A percentile compares a stretch with the other conserved stretches of the same genome.
Evolutionary conservation across 2,329 filamentous ascomycete species (phyloP).

Genomic region (Ceratocystis albifundus): DNA sequence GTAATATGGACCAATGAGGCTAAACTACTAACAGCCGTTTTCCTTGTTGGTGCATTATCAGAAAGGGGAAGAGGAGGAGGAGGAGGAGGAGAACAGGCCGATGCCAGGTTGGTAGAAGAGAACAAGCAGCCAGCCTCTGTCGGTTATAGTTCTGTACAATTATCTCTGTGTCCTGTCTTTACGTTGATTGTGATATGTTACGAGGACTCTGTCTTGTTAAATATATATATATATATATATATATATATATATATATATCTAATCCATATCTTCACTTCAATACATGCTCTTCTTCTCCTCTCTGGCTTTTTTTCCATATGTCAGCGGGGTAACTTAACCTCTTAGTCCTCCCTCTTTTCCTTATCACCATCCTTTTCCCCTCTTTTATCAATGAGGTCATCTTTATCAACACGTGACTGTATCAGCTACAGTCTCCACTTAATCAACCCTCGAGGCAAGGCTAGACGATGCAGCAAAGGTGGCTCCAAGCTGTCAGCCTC

Average conservation of each 20-base stretch:
- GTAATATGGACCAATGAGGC: slow-evolving; percentile 7
- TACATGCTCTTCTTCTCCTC: neutral
- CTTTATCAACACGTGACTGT: neutral
- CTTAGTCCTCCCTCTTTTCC: neutral
- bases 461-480: slow-evolving; percentile 10
- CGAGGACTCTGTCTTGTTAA: no score
- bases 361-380: neutral
- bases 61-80: neutral
- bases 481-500: slow-evolving; percentile 14
- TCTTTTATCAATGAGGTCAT: slow-evolving; percentile 8
- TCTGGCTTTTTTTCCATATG: neutral
- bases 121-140: no score
- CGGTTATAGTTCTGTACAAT: no score
- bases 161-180: no score
- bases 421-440: neutral
- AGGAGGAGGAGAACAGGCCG: no score
- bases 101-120: no score
- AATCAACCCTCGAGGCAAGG: slow-evolving; percentile 2
- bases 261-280: no score
- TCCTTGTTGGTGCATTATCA: neutral
- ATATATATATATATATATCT: no score
- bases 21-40: slow-evolving; percentile 11
- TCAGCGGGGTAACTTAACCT: neutral
- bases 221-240: no score
- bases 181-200: no score